Base-by-base conservation (phyloP, 1,284 basidiomycete genomes). In the Pseudozyma sp. region DNA sequence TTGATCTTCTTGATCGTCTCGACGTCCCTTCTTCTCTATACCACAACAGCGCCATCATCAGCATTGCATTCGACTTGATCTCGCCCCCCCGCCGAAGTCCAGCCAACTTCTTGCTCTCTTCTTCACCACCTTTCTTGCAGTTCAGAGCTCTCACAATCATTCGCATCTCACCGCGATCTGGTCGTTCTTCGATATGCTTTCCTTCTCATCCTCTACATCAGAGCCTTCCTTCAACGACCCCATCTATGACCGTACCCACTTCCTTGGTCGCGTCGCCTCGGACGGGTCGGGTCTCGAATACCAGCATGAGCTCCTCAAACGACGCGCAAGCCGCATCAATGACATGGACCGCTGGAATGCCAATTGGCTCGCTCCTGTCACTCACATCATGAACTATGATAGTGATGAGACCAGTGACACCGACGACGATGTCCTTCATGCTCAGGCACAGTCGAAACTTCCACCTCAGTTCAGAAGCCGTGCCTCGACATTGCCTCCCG, bases 211-310 rank as follows among this genome's bases (percentile, higher is more conserved):
- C 54, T 63, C 72, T 49, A 21, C 61, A 21, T 45, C 54, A 36
- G 54, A 59, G 21, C 50, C 63, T 14, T 68, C 63, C 13, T 52
- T 25, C 63, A 56, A 76, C 49, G 73, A 71, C 21, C 73, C 73
- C 53, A 48, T 76, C 47, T 76, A 63, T 49, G 47, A 64, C 31
- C 68, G 73, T 54, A 76, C 73, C 14, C 65, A 70, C 64, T 76
- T 76, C 52, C 65, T 76, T 12, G 58, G 64, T 55, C 57, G 69
- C 40, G 73, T 76, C 47, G 73, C 68, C 18, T 70, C 73, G 38
- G 68, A 76, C 40, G 68, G 50, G 34, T 57, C 62, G 13, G 73
- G 73, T 39, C 56, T 76, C 31, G 73, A 66, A 11, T 65, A 76
- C 16, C 64, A 59, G 38, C 59, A 64, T 45, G 63, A 70, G 55